Conservation (phyloP, 2,329 filamentous ascomycete genomes). For the Penicillium sp. region DNA sequence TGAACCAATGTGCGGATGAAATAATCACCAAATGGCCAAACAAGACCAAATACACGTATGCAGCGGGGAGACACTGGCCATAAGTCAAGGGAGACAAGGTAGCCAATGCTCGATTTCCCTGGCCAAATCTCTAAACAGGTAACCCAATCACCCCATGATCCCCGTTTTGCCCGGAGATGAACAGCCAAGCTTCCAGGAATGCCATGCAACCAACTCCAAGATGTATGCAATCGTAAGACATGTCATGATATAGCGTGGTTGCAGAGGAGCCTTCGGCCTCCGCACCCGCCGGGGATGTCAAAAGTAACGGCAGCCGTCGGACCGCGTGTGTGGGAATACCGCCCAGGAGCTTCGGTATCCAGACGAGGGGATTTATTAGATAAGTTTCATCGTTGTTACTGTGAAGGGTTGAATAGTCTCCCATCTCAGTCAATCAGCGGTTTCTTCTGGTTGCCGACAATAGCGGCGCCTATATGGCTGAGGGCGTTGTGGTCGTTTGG, state of each 20-base stretch:
- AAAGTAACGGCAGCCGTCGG: not conserved
- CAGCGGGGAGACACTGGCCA: not conserved
- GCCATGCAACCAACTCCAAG: slow-evolving; percentile 36
- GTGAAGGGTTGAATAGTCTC: slow-evolving; percentile 11
- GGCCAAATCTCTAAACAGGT: not conserved
- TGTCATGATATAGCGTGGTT: slow-evolving; percentile 21
- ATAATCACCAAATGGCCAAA: not conserved
- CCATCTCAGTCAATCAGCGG: slow-evolving; percentile 61
- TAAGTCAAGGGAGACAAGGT: not conserved
- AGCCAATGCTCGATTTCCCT: not conserved
- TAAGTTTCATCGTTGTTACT: slow-evolving; percentile 19
- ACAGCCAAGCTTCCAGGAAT: slow-evolving; percentile 25
- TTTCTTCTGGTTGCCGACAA: slow-evolving; percentile 62
- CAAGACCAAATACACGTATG: slow-evolving; percentile 2
- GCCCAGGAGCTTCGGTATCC: not conserved
- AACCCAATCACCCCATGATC: slow-evolving; percentile 21
- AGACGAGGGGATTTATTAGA: slow-evolving; percentile 14
- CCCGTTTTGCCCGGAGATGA: slow-evolving; percentile 10
- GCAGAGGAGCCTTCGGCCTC: not conserved
- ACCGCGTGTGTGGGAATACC: slow-evolving; percentile 9
- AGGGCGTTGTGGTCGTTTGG: slow-evolving; percentile 68
- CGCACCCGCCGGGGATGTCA: slow-evolving; percentile 4
- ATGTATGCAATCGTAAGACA: slow-evolving; percentile 39
- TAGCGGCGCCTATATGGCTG: slow-evolving; percentile 58
- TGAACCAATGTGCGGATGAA: not conserved